phyloP scores from a whole-genome alignment of 2,329 filamentous ascomycete genomes.

The Monilinia fructicola region DNA sequence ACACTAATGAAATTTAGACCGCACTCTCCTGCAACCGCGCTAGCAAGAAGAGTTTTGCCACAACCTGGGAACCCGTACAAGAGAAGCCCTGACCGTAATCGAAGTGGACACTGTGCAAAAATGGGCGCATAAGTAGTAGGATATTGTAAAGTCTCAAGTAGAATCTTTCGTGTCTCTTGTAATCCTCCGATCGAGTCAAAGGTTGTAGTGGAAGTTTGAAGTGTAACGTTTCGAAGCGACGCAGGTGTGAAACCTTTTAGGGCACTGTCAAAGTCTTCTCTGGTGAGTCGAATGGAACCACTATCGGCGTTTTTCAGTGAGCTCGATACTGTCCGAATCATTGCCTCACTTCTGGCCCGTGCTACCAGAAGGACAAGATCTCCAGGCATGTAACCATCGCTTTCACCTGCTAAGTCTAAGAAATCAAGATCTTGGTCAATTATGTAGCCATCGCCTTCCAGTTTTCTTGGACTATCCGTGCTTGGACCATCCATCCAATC shows the following conservation, averaged over 20 bases:
- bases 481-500: conserved; percentile 77
- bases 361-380: conserved; percentile 84
- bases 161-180: conserved; percentile 79
- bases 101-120: conserved; percentile 90
- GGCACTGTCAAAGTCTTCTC: conserved; percentile 78
- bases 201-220: conserved; percentile 89
- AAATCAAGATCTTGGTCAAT: conserved; percentile 81
- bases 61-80: conserved; percentile 95
- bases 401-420: conserved; percentile 87
- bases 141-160: conserved; percentile 93
- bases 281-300: conserved; percentile 61
- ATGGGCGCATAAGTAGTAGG: conserved; percentile 98
- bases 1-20: conserved; percentile 98
- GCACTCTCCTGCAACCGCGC: conserved; percentile 95
- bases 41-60: conserved; percentile 93
- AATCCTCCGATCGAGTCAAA: conserved; percentile 92
- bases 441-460: conserved; percentile 59
- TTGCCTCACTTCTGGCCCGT: conserved; percentile 84
- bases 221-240: conserved; percentile 87
- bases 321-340: conserved; percentile 73
- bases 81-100: conserved; percentile 88
- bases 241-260: conserved; percentile 92
- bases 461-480: conserved; percentile 44
- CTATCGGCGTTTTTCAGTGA: conserved; percentile 47
- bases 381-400: conserved; percentile 97